Evolutionary conservation across 2,329 filamentous ascomycete genomes (phyloP).

Genomic region (Aspergillus ibericus): DNA sequence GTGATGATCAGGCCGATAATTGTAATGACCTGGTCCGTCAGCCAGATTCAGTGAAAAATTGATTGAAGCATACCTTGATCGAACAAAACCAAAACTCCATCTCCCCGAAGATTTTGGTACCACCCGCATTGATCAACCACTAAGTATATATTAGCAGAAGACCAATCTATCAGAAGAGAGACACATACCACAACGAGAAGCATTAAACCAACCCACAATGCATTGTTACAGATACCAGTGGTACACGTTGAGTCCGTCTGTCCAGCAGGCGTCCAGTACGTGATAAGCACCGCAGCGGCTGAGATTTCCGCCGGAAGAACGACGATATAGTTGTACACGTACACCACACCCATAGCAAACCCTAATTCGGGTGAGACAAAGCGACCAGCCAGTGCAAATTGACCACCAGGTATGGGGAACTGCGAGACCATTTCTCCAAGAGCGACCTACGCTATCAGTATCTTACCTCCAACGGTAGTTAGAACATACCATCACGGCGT

Average conservation of each 20-base stretch:
- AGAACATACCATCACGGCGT: background rate
- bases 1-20: constrained; percentile 22
- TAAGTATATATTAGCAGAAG: background rate
- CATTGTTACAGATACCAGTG: background rate
- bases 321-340: constrained; percentile 1
- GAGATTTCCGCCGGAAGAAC: background rate
- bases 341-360: constrained; percentile 1
- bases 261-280: constrained; percentile 1
- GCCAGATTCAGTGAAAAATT: too few relatives aligned
- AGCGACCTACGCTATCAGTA: background rate
- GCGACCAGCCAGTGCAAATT: background rate
- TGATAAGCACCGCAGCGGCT: background rate
- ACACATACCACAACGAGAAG: background rate
- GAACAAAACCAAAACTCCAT: constrained; percentile 18
- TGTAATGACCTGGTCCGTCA: constrained; percentile 5
- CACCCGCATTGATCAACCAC: background rate
- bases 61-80: constrained; percentile 6
- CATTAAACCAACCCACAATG: background rate
- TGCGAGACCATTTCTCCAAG: background rate
- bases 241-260: background rate
- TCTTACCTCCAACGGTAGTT: background rate
- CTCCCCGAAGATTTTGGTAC: constrained; percentile 12
- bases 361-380: constrained; percentile 5
- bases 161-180: background rate
- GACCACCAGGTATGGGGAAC: background rate